Evolutionary conservation across 176 grass and related monocot species (phyloP).

Genomic region (Microstegium vimineum): DNA sequence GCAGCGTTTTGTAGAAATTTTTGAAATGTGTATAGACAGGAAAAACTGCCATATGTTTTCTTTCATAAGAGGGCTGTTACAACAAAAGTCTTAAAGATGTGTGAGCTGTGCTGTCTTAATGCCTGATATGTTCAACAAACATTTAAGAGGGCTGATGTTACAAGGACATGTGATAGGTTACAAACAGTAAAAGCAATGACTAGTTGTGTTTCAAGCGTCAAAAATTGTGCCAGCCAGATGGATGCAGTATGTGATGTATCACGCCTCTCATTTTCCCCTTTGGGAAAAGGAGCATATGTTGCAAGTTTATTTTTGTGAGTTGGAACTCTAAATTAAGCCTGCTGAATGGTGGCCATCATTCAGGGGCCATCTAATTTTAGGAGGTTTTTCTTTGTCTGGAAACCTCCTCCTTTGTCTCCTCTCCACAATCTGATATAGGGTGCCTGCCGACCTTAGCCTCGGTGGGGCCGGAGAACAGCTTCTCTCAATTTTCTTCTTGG

Average conservation of each 20-base stretch:
- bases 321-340: slow-evolving; percentile 40
- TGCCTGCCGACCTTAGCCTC: slow-evolving; percentile 28
- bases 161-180: neutral
- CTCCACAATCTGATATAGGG: slow-evolving; percentile 47
- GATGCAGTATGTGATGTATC: neutral
- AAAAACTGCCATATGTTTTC: neutral
- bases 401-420: slow-evolving; percentile 38
- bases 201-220: neutral
- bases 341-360: slow-evolving; percentile 25
- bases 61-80: neutral
- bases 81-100: neutral
- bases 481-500: slow-evolving; percentile 31
- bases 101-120: neutral
- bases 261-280: neutral
- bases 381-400: slow-evolving; percentile 17
- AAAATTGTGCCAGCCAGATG: neutral
- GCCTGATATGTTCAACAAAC: neutral
- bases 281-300: neutral
- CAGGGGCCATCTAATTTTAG: slow-evolving; percentile 36
- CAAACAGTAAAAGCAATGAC: neutral
- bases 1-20: neutral
- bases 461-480: slow-evolving; percentile 40
- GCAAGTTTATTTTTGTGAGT: neutral
- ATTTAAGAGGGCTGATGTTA: slow-evolving; percentile 13
- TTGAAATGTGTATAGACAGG: neutral